Evolutionary conservation across 2,329 filamentous ascomycete species (phyloP).

Genomic region (Aspergillus awamori): DNA sequence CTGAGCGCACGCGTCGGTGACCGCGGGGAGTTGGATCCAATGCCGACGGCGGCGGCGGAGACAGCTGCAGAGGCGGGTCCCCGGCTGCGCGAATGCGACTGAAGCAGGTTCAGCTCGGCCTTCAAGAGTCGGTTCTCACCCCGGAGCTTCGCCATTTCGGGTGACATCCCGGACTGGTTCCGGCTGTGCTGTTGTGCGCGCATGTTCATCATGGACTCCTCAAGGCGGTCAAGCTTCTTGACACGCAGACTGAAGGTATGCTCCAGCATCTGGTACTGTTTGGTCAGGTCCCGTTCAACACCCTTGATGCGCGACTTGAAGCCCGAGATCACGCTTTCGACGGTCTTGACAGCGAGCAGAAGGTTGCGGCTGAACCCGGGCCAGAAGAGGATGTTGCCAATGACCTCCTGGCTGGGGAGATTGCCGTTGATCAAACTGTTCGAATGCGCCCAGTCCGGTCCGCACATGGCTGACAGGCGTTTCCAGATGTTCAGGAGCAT

Average conservation of each 20-base stretch:
- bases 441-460: slow-evolving; percentile 86
- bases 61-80: slow-evolving; percentile 45
- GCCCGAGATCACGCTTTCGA: slow-evolving; percentile 75
- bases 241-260: slow-evolving; percentile 75
- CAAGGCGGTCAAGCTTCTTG: slow-evolving; percentile 85
- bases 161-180: slow-evolving; percentile 39
- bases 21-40: slow-evolving; percentile 40
- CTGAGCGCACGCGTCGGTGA: slow-evolving; percentile 24
- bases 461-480: slow-evolving; percentile 79
- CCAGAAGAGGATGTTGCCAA: slow-evolving; percentile 74
- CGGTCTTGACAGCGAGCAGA: slow-evolving; percentile 79
- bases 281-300: slow-evolving; percentile 87
- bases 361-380: slow-evolving; percentile 90
- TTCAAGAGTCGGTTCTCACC: slow-evolving; percentile 63
- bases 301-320: slow-evolving; percentile 79
- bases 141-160: slow-evolving; percentile 62
- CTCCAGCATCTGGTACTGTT: slow-evolving; percentile 86
- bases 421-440: slow-evolving; percentile 89
- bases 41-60: slow-evolving; percentile 41
- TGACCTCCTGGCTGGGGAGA: slow-evolving; percentile 80
- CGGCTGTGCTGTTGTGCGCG: slow-evolving; percentile 38
- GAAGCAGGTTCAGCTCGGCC: slow-evolving; percentile 69
- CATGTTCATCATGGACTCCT: slow-evolving; percentile 72
- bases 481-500: slow-evolving; percentile 90
- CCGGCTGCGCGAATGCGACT: slow-evolving; percentile 62